Percentiles rank a stretch among this genome's conserved stretches.
Evolutionary conservation across 805 yeast genomes (phyloP).

Genomic region (Priceomyces medius): DNA sequence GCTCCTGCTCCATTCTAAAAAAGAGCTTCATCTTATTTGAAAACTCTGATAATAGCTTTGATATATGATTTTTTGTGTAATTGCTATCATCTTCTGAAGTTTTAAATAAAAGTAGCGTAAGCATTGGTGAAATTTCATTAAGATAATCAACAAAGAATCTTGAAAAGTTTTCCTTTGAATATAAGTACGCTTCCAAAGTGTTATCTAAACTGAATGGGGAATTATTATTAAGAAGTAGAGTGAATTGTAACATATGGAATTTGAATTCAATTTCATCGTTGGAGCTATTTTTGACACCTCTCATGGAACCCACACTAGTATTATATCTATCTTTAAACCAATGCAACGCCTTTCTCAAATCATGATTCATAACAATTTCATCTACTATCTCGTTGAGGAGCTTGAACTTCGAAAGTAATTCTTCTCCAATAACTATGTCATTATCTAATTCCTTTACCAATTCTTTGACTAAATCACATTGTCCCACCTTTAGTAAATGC

Average conservation of each 20-base stretch:
- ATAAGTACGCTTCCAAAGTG: constrained; percentile 34
- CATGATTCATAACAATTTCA: constrained; percentile 31
- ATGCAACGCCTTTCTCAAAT: constrained; percentile 26
- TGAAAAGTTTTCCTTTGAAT: constrained; percentile 37
- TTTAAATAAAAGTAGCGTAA: constrained; percentile 29
- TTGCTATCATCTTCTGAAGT: constrained; percentile 12
- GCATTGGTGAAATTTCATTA: constrained; percentile 34
- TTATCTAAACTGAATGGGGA: constrained; percentile 17
- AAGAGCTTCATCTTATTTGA: constrained; percentile 22
- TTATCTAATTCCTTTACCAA: constrained; percentile 21
- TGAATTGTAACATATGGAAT: constrained; percentile 40
- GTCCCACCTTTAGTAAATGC: constrained; percentile 41
- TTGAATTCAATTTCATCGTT: constrained; percentile 34
- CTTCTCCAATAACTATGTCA: constrained; percentile 20
- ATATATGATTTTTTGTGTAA: constrained; percentile 17
- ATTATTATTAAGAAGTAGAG: constrained; percentile 26
- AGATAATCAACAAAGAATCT: constrained; percentile 30
- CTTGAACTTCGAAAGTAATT: constrained; percentile 25
- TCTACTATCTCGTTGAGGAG: constrained; percentile 32
- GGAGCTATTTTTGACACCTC: constrained; percentile 1
- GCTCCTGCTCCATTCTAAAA: constrained; percentile 17
- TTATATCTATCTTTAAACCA: constrained; percentile 33
- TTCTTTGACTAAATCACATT: constrained; percentile 33
- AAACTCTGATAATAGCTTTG: constrained; percentile 20
- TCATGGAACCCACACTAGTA: constrained; percentile 8